phyloP scores from a whole-genome alignment of 306 rosid genomes.

The Carpinus viminea region DNA sequence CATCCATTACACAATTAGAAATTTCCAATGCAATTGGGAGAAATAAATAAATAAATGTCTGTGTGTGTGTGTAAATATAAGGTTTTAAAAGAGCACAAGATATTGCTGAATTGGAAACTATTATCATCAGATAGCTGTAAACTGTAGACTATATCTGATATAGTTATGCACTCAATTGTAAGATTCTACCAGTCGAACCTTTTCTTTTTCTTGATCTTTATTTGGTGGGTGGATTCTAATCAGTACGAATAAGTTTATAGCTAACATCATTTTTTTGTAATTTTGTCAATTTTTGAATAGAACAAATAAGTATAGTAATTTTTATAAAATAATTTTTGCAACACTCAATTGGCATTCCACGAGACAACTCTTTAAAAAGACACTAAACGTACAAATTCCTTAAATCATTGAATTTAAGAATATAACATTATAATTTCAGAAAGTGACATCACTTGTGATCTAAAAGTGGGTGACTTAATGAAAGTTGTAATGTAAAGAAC shows the following conservation, averaged over 20 bases:
- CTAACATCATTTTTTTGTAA: no score
- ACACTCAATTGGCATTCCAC: not conserved
- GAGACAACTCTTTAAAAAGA: not conserved
- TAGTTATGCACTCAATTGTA: not conserved
- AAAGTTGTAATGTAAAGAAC: no score
- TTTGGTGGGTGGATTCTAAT: not conserved
- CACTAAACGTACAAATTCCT: not conserved
- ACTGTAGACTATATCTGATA: not conserved
- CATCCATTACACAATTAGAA: slow-evolving; percentile 4
- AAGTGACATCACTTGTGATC: not conserved
- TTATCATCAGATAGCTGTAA: not conserved
- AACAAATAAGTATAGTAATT: no score
- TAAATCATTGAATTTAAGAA: slow-evolving; percentile 5
- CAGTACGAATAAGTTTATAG: not conserved
- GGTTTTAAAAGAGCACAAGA: not conserved
- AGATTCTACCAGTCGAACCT: not conserved
- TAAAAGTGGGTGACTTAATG: no score
- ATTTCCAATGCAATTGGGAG: not conserved
- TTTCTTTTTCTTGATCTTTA: no score
- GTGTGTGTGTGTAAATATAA: not conserved
- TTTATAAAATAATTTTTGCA: not conserved
- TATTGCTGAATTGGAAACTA: not conserved
- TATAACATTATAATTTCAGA: not conserved
- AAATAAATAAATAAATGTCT: not conserved
- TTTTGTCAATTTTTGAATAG: not conserved